A percentile compares a stretch with the other conserved stretches of the same genome.
Evolutionary conservation across 352 stramenopile species (phyloP).

Genomic region (Phytopythium litorale): DNA sequence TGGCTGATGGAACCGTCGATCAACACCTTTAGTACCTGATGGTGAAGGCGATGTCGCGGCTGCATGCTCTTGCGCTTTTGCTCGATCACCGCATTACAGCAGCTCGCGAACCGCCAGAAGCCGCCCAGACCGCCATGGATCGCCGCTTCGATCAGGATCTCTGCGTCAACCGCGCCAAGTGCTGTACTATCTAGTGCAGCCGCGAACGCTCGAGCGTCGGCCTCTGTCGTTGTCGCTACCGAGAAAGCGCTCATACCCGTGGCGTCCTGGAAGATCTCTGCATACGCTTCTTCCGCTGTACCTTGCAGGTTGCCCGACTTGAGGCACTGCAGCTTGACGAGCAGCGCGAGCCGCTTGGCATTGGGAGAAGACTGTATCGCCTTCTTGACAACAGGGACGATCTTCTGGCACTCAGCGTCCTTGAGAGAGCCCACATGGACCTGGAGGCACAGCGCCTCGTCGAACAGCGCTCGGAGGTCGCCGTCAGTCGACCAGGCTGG

Average conservation of each 20-base stretch:
- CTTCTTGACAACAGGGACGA: slow-evolving; percentile 59
- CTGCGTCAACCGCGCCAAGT: slow-evolving; percentile 37
- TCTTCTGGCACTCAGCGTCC: slow-evolving; percentile 73
- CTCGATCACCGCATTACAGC: slow-evolving; percentile 47
- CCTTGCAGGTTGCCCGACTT: slow-evolving; percentile 43
- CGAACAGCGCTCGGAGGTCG: slow-evolving; percentile 36
- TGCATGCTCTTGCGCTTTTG: slow-evolving; percentile 50
- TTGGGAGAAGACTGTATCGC: slow-evolving; percentile 14
- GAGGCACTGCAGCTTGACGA: slow-evolving; percentile 66
- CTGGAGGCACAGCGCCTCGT: slow-evolving; percentile 65
- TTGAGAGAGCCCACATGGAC: slow-evolving; percentile 73
- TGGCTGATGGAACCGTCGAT: slow-evolving; percentile 18
- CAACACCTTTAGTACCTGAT: slow-evolving; percentile 53
- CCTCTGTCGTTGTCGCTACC: slow-evolving; percentile 17
- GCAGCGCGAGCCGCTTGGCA: slow-evolving; percentile 36
- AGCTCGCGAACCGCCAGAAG: slow-evolving; percentile 24
- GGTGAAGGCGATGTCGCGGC: slow-evolving; percentile 39
- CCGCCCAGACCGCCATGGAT: slow-evolving; percentile 46
- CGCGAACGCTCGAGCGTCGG: slow-evolving; percentile 35
- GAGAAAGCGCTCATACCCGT: slow-evolving; percentile 40
- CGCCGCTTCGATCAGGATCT: slow-evolving; percentile 53
- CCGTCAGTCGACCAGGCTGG: slow-evolving; percentile 16
- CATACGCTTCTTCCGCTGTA: slow-evolving; percentile 36
- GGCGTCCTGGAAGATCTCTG: slow-evolving; percentile 60
- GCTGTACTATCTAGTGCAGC: slow-evolving; percentile 21